phyloP scores from a whole-genome alignment of 257 asterid species.

The Solanum lycopersicoides region DNA sequence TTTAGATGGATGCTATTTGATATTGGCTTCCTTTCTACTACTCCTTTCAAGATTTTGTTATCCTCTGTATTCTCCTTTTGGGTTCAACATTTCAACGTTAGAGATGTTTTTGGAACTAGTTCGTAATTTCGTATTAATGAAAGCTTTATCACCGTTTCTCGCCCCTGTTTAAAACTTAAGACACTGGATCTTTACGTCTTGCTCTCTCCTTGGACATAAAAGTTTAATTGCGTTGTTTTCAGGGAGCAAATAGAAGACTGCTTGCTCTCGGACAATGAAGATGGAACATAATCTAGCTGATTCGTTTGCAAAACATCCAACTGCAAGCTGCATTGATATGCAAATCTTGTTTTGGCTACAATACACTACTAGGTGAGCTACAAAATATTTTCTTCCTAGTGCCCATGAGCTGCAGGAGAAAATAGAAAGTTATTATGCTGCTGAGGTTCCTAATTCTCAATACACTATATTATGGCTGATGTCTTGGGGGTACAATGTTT shows the following conservation, averaged over 20 bases:
- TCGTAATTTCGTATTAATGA: not conserved
- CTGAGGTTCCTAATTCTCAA: not conserved
- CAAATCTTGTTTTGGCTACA: not conserved
- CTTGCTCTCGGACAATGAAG: conserved; percentile 58
- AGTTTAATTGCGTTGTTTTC: not conserved
- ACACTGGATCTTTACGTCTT: not conserved
- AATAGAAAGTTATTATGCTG: not conserved
- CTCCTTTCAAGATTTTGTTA: too few species aligned
- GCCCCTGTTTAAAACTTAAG: not conserved
- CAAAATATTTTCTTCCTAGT: not conserved
- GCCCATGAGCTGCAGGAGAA: not conserved
- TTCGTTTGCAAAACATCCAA: not conserved
- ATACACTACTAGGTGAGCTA: not conserved
- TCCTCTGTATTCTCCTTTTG: not conserved
- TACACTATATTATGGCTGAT: not conserved
- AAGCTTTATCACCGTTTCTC: not conserved
- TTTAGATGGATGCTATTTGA: too few species aligned
- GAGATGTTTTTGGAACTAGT: not conserved
- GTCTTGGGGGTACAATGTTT: not conserved
- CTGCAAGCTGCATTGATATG: not conserved
- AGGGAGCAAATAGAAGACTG: conserved; percentile 74
- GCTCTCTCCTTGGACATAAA: not conserved
- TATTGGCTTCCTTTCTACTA: too few species aligned
- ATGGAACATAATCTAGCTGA: conserved; percentile 24
- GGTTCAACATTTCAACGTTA: not conserved